These are phyloP conservation scores for Geotrichum phurueaensis DNA, from an alignment of 1,139 yeast species.

Conservation along the genomic window DNA sequence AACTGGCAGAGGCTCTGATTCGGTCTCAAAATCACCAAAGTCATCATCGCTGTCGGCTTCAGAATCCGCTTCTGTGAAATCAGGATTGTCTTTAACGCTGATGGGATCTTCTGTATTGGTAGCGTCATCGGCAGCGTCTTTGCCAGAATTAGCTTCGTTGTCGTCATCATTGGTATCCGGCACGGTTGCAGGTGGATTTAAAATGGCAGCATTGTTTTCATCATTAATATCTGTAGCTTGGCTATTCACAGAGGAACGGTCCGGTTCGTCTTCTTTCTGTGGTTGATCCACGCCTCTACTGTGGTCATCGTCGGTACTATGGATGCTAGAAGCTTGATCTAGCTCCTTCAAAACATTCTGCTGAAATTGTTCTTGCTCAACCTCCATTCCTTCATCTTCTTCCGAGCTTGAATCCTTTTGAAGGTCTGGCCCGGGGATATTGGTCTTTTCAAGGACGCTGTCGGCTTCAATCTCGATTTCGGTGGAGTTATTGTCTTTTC, in stretches of 20 bases:
- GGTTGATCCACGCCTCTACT: background rate
- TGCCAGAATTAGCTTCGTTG: background rate
- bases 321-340: background rate
- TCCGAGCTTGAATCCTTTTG: background rate
- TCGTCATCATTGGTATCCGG: background rate
- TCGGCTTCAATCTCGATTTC: background rate
- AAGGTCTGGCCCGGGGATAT: background rate
- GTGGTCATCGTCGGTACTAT: background rate
- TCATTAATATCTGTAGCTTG: background rate
- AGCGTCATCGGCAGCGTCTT: background rate
- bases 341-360: background rate
- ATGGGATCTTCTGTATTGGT: background rate
- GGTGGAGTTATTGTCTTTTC: background rate
- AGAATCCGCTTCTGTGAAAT: background rate
- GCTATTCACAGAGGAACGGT: background rate
- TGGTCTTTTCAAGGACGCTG: background rate
- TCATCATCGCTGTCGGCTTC: constrained; percentile 19
- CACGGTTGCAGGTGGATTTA: background rate
- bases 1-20: background rate
- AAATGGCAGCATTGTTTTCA: background rate
- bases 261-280: background rate
- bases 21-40: constrained; percentile 21
- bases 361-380: background rate
- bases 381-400: background rate
- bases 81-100: background rate